Evolutionary conservation across 192 early-diverging fungal genomes (phyloP).

Genomic region (Mortierella claussenii): DNA sequence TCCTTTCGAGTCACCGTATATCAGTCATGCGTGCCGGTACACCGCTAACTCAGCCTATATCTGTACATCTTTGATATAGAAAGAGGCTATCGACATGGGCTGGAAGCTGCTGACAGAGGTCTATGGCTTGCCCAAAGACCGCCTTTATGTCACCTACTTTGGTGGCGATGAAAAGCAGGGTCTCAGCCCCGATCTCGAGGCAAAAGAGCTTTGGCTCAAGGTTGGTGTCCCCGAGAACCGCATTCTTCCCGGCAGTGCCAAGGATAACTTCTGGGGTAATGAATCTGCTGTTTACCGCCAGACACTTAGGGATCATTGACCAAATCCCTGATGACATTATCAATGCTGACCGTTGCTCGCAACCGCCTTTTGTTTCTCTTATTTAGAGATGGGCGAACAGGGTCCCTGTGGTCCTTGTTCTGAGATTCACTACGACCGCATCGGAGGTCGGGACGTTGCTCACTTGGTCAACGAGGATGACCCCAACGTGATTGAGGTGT

Average conservation of each 20-base stretch:
- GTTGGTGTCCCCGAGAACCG: slow-evolving; percentile 85
- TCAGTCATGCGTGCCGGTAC: too few relatives aligned
- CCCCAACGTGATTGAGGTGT: slow-evolving; percentile 97
- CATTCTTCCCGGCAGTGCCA: slow-evolving; percentile 86
- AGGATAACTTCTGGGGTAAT: slow-evolving; percentile 99
- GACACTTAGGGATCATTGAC: too few relatives aligned
- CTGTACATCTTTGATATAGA: slow-evolving; percentile 49
- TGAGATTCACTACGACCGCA: slow-evolving; percentile 98
- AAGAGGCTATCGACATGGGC: slow-evolving; percentile 89
- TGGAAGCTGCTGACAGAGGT: slow-evolving; percentile 95
- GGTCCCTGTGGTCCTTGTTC: slow-evolving; percentile 98
- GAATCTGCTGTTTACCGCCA: too few relatives aligned
- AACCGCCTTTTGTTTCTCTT: too few relatives aligned
- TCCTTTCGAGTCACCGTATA: not conserved
- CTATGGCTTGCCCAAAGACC: slow-evolving; percentile 82
- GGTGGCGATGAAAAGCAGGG: slow-evolving; percentile 87
- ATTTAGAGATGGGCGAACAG: slow-evolving; percentile 93
- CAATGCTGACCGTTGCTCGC: too few relatives aligned
- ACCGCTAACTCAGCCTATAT: too few relatives aligned
- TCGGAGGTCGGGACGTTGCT: slow-evolving; percentile 90
- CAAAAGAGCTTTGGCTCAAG: slow-evolving; percentile 91
- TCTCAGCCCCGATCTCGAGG: slow-evolving; percentile 87
- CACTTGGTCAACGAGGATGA: slow-evolving; percentile 96
- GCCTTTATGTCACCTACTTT: slow-evolving; percentile 98
- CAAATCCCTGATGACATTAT: too few relatives aligned